Evolutionary conservation across 192 early-diverging fungal genomes (phyloP).

Genomic region (Rhizoclosmatium sp.): DNA sequence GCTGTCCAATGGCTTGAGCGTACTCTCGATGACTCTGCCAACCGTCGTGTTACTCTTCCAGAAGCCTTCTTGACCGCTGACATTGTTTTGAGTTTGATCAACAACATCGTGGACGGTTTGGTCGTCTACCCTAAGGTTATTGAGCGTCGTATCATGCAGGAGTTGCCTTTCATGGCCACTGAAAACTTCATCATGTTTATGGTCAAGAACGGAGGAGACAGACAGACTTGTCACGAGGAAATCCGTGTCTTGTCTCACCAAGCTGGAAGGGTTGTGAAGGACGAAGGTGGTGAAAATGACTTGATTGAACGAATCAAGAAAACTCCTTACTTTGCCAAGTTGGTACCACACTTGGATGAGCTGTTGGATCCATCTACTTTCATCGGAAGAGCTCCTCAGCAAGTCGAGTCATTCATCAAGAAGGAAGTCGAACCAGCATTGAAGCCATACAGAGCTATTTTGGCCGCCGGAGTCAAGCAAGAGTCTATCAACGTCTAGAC

Average conservation of each 20-base stretch:
- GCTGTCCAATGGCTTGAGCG: constrained; percentile 98
- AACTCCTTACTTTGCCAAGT: constrained; percentile 86
- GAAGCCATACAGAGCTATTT: constrained; percentile 70
- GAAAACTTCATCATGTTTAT: constrained; percentile 99
- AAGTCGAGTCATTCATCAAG: constrained; percentile 85
- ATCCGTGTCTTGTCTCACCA: constrained; percentile 95
- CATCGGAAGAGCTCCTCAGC: constrained; percentile 92
- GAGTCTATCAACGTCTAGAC: constrained; percentile 79
- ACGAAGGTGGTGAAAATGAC: constrained; percentile 92
- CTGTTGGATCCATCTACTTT: constrained; percentile 92
- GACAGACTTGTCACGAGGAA: constrained; percentile 96
- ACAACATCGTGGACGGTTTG: constrained; percentile 97
- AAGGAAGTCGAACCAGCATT: constrained; percentile 86
- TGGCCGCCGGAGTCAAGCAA: constrained; percentile 67
- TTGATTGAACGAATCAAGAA: constrained; percentile 89
- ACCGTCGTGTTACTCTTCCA: constrained; percentile 93
- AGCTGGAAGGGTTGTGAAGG: constrained; percentile 91
- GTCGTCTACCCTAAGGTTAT: constrained; percentile 98
- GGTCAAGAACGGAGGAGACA: constrained; percentile 88
- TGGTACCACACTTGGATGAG: constrained; percentile 68
- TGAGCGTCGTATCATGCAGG: constrained; percentile 86
- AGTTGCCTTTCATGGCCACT: constrained; percentile 99
- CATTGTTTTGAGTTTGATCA: constrained; percentile 91
- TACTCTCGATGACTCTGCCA: constrained; percentile 96
- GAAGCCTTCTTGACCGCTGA: constrained; percentile 98